These are phyloP conservation scores for Penicillium sp. DNA, from an alignment of 2,329 filamentous ascomycete species.

Conservation along the genomic window DNA sequence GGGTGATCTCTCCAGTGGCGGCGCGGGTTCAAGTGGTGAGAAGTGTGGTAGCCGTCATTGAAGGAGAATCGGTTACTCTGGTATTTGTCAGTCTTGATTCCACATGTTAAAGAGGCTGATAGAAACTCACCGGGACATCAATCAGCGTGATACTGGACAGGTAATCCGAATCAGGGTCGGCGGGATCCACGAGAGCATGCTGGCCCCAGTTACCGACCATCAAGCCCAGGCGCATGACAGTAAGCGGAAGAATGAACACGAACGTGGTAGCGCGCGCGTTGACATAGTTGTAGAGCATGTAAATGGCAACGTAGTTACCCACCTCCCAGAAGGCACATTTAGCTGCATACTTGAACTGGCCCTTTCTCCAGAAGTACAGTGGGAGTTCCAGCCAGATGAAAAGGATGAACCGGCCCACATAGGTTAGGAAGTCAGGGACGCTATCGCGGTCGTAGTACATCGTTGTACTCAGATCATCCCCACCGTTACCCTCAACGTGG, in stretches of 20 bases:
- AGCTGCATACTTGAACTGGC: conserved; percentile 55
- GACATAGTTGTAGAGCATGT: conserved; percentile 49
- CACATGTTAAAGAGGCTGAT: no score
- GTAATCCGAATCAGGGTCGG: conserved; percentile 74
- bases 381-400: conserved; percentile 74
- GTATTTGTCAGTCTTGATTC: neutral
- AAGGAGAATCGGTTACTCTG: conserved; percentile 74
- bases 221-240: conserved; percentile 65
- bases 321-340: conserved; percentile 64
- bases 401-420: conserved; percentile 71
- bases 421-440: conserved; percentile 65
- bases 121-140: conserved; percentile 67
- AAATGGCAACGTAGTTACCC: conserved; percentile 55
- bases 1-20: conserved; percentile 83
- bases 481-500: conserved; percentile 78
- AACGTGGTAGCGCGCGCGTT: conserved; percentile 62
- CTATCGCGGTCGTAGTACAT: conserved; percentile 74
- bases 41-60: conserved; percentile 59
- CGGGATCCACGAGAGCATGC: conserved; percentile 74
- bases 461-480: conserved; percentile 72
- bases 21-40: conserved; percentile 74
- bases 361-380: conserved; percentile 67
- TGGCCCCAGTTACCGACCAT: conserved; percentile 87
- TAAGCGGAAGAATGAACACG: conserved; percentile 65
- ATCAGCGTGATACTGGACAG: conserved; percentile 76